These are phyloP conservation scores for Chlamydomonas asymmetrica DNA, from an alignment of 139 green algal species.

Conservation along the genomic window DNA sequence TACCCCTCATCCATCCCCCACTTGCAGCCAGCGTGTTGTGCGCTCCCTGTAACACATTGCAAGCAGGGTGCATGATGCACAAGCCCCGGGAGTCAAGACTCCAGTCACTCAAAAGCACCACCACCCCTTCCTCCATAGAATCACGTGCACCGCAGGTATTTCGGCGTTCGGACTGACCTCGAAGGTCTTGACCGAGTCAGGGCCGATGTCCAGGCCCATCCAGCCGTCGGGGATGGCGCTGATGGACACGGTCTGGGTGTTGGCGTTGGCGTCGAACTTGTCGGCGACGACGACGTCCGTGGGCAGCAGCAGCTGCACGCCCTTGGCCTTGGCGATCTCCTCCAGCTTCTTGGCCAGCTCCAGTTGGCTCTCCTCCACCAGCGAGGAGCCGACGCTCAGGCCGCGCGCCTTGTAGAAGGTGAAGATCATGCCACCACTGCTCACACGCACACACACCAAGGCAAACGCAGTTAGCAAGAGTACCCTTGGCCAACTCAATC, in stretches of 20 bases:
- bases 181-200: conserved; percentile 88
- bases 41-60: too few species aligned
- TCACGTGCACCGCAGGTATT: too few species aligned
- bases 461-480: too few species aligned
- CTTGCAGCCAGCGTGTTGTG: too few species aligned
- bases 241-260: conserved; percentile 69
- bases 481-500: too few species aligned
- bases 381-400: conserved; percentile 79
- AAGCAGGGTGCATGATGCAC: too few species aligned
- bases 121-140: too few species aligned
- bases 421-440: conserved; percentile 95
- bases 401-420: conserved; percentile 99
- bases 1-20: too few species aligned
- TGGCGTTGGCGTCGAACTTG: conserved; percentile 93
- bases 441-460: not conserved
- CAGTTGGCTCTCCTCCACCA: conserved; percentile 99
- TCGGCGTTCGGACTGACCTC: conserved; percentile 54
- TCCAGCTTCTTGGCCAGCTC: conserved; percentile 94
- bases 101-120: too few species aligned
- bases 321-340: conserved; percentile 72
- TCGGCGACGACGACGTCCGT: conserved; percentile 95
- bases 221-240: conserved; percentile 94
- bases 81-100: too few species aligned
- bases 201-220: conserved; percentile 98
- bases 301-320: conserved; percentile 94